These are phyloP conservation scores for Termitomyces sp. DNA, from an alignment of 768 basidiomycete species.

Conservation along the genomic window DNA sequence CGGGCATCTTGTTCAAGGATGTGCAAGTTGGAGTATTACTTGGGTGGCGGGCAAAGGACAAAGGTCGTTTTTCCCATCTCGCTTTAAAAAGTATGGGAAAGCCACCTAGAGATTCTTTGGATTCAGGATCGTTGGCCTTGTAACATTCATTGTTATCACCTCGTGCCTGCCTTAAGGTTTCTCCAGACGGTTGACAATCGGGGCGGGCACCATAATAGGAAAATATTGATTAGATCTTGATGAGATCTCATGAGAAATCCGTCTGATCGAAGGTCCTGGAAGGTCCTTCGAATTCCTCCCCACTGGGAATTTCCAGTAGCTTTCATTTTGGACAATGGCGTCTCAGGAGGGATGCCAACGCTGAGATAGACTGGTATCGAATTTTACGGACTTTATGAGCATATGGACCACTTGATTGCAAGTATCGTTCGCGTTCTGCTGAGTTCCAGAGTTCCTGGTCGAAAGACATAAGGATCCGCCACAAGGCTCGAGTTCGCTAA, in stretches of 20 bases:
- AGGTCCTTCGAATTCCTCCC: no score
- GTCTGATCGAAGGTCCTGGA: neutral
- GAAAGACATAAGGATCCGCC: neutral
- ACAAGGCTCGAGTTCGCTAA: neutral
- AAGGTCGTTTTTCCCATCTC: conserved; percentile 10
- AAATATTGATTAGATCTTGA: conserved; percentile 15
- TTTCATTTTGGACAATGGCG: neutral
- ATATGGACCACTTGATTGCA: neutral
- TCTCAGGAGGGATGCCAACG: neutral
- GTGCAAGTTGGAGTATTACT: neutral
- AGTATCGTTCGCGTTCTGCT: neutral
- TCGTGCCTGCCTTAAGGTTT: conserved; percentile 24
- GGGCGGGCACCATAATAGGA: conserved; percentile 2
- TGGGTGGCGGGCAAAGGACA: neutral
- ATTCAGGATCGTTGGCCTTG: conserved; percentile 20
- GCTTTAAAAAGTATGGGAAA: conserved; percentile 17
- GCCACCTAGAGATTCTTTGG: conserved; percentile 14
- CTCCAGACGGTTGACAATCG: conserved; percentile 10
- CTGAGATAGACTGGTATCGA: neutral
- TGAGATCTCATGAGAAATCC: neutral
- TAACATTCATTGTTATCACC: conserved; percentile 27
- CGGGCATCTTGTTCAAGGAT: conserved; percentile 20
- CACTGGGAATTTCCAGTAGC: no score
- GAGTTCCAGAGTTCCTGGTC: neutral
- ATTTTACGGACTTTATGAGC: no score